Evolutionary conservation across 768 basidiomycete species (phyloP).

Genomic region (Leccinum disarticulatum): DNA sequence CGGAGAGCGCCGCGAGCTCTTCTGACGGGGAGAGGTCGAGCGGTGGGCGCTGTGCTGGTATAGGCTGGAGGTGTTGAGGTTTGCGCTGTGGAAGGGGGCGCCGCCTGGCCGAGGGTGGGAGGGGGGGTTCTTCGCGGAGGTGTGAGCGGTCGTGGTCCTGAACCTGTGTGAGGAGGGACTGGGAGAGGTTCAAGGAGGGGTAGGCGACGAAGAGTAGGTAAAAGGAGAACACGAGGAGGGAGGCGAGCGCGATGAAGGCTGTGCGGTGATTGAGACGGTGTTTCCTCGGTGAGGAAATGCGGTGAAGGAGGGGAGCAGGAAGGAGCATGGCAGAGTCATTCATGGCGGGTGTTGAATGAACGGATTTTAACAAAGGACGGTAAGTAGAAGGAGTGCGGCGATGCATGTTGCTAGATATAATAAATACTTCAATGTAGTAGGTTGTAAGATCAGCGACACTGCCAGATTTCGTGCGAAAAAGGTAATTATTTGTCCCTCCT

Average conservation of each 20-base stretch:
- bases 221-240: conserved; percentile 49
- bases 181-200: conserved; percentile 40
- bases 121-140: conserved; percentile 19
- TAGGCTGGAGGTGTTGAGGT: conserved; percentile 8
- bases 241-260: conserved; percentile 52
- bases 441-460: neutral
- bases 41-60: conserved; percentile 33
- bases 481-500: neutral
- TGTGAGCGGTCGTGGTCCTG: conserved; percentile 11
- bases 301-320: conserved; percentile 32
- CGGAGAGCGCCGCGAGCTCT: conserved; percentile 73
- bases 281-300: conserved; percentile 15
- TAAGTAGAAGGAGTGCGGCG: conserved; percentile 26
- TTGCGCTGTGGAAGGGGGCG: conserved; percentile 21
- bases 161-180: conserved; percentile 30
- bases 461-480: neutral
- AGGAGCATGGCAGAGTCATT: conserved; percentile 26
- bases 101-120: conserved; percentile 15
- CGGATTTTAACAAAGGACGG: conserved; percentile 21
- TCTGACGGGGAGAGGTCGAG: conserved; percentile 51
- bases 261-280: conserved; percentile 51
- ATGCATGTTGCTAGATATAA: conserved; percentile 20
- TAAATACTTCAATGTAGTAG: neutral
- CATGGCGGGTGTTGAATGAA: neutral
- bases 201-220: conserved; percentile 57